A percentile compares a stretch with the other conserved stretches of the same genome.
phyloP scores from a whole-genome alignment of 306 rosid species.

The Castanea mollissima region DNA sequence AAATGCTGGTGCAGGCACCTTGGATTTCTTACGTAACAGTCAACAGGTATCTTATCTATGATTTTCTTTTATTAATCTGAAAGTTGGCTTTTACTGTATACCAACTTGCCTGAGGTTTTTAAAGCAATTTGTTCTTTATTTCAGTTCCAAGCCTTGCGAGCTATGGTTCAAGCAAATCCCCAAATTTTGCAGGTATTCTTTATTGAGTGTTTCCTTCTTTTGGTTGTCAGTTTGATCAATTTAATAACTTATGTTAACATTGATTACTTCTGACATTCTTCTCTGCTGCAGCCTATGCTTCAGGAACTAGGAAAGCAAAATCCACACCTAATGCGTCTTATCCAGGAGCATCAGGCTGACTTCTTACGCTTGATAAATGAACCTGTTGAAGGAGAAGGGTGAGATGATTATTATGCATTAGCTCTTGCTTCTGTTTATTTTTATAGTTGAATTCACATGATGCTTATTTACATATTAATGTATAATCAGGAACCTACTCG shows the following conservation, averaged over 20 bases:
- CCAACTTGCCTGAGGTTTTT: not conserved
- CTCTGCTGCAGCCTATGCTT: constrained; percentile 86
- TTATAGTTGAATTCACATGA: constrained; percentile 6
- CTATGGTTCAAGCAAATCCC: constrained; percentile 96
- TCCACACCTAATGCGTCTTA: constrained; percentile 87
- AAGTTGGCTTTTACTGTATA: not conserved
- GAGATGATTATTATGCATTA: constrained; percentile 10
- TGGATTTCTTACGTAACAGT: constrained; percentile 88
- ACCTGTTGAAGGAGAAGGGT: constrained; percentile 94
- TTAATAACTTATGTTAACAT: not conserved
- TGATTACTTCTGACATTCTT: constrained; percentile 9
- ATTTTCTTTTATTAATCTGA: not conserved
- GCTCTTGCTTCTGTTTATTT: constrained; percentile 7
- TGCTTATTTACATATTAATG: constrained; percentile 19
- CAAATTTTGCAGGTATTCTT: constrained; percentile 87
- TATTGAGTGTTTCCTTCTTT: not conserved
- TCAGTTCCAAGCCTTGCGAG: constrained; percentile 86
- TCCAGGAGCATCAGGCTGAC: constrained; percentile 85
- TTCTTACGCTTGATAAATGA: constrained; percentile 87
- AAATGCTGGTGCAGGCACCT: constrained; percentile 71
- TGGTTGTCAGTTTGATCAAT: not conserved
- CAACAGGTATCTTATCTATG: constrained; percentile 50
- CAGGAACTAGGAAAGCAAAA: constrained; percentile 97
- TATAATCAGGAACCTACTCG: constrained; percentile 57
- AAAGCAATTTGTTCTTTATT: not conserved